Evolutionary conservation across 78 protist genomes (phyloP), one percentile per base, ranked within the genome.

Genomic region (Tieghemostelium lacteum): DNA sequence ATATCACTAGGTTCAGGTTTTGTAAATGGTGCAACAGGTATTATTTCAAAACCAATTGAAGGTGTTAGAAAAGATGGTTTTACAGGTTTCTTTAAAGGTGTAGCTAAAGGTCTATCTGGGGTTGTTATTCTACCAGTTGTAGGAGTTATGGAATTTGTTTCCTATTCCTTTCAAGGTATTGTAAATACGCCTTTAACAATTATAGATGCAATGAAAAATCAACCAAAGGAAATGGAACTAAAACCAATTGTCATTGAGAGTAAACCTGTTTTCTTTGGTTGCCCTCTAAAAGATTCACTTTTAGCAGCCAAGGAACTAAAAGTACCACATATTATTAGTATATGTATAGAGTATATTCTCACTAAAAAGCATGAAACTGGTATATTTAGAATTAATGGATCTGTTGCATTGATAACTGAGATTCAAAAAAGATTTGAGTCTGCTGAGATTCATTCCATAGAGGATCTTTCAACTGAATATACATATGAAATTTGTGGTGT

Each of bases 161-260:
- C 78, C 3, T 26, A 39, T 0, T 69, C 91, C 20, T n/a, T 78
- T 2, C 91, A 83, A 45, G 91, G 91, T 14, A 83, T 83, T 33
- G 31, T 67, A 12, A 83, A 83, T 42, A 83, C 91, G 1, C 91
- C 91, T 26, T 20, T 83, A 1, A 83, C 91, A 17, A 45, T 83
- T 16, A 33, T 83, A 1, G 91, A 83, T 29, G 91, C 91, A 40
- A 83, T 83, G 91, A 83, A 70, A 45, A 58, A 65, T 73, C 70
- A 76, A 58, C 91, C 91, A 83, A 69, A 69, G 60, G 91, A 83
- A 45, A 78, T 58, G 28, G 19, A 49, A 45, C 40, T 61, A 37
- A 31, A 37, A 20, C 45, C 65, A 6, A 55, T 65, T 34, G 64
- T 40, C 16, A 60, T 34, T 28, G 91, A 83, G 29, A 22, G 31